phyloP scores from a whole-genome alignment of 441 rosid genomes.

The Aleurites moluccanus region DNA sequence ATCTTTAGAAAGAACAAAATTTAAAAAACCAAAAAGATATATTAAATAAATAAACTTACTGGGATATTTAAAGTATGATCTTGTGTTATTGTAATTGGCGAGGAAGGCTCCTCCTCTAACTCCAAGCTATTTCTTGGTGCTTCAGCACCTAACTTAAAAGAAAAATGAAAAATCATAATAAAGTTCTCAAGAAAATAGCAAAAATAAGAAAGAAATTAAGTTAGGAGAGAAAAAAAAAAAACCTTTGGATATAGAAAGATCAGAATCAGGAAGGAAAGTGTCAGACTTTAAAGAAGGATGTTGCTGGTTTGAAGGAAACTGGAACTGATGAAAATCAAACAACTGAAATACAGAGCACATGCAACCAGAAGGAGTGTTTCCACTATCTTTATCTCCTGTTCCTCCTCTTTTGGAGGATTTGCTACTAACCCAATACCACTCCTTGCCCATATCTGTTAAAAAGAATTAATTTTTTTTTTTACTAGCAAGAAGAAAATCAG shows the following conservation, averaged over 20 bases:
- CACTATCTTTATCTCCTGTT: constrained; percentile 5
- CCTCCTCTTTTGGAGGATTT: constrained; percentile 30
- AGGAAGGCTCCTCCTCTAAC: constrained; percentile 36
- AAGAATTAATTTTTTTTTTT: too few species aligned
- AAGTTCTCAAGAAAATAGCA: neutral
- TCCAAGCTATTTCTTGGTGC: constrained; percentile 92
- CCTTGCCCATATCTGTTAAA: constrained; percentile 50
- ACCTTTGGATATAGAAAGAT: constrained; percentile 50
- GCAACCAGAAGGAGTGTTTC: constrained; percentile 58
- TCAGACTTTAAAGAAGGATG: constrained; percentile 28
- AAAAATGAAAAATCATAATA: neutral
- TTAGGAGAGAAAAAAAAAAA: constrained; percentile 1
- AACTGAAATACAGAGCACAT: constrained; percentile 71
- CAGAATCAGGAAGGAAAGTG: constrained; percentile 23
- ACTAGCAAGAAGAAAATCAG: too few species aligned
- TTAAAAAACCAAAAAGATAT: constrained; percentile 20
- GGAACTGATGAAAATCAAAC: constrained; percentile 66
- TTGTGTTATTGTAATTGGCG: constrained; percentile 36
- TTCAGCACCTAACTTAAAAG: constrained; percentile 50
- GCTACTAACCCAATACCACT: constrained; percentile 47
- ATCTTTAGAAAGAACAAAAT: constrained; percentile 17
- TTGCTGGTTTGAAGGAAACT: constrained; percentile 40
- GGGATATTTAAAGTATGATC: constrained; percentile 47
- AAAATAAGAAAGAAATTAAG: too few species aligned
- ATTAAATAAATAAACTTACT: constrained; percentile 34